These are phyloP conservation scores for Annulohypoxylon stygium DNA, from an alignment of 495 filamentous ascomycete species.

Conservation along the genomic window DNA sequence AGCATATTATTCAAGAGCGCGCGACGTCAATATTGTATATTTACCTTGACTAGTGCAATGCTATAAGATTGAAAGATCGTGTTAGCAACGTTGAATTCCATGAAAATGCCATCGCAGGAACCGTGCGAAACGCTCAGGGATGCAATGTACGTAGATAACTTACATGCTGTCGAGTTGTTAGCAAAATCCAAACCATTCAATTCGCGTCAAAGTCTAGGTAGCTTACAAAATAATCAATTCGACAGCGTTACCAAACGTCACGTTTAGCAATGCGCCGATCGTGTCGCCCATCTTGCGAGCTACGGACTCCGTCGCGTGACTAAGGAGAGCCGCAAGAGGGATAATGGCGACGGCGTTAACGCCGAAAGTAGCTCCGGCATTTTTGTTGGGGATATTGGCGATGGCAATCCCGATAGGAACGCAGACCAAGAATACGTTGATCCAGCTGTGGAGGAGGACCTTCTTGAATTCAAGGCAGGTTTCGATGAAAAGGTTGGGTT, in stretches of 20 bases:
- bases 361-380: conserved; percentile 69
- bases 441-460: conserved; percentile 75
- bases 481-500: conserved; percentile 60
- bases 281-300: conserved; percentile 83
- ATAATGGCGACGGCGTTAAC: conserved; percentile 89
- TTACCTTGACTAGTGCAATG: conserved; percentile 74
- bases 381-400: conserved; percentile 58
- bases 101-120: not conserved
- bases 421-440: conserved; percentile 84
- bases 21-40: conserved; percentile 2
- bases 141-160: conserved; percentile 17
- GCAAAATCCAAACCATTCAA: conserved; percentile 19
- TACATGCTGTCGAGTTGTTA: conserved; percentile 53
- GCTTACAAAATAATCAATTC: conserved; percentile 86
- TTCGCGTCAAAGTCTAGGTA: conserved; percentile 31
- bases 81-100: conserved; percentile 34
- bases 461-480: conserved; percentile 66
- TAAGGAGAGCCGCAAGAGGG: conserved; percentile 82
- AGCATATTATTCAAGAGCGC: conserved; percentile 41
- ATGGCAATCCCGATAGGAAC: conserved; percentile 83
- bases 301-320: conserved; percentile 85
- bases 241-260: conserved; percentile 90
- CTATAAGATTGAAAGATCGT: conserved; percentile 51
- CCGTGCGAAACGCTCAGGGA: no score
- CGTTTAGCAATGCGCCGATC: conserved; percentile 84